phyloP scores from a whole-genome alignment of 1,284 basidiomycete genomes.

The Boletus mariae region DNA sequence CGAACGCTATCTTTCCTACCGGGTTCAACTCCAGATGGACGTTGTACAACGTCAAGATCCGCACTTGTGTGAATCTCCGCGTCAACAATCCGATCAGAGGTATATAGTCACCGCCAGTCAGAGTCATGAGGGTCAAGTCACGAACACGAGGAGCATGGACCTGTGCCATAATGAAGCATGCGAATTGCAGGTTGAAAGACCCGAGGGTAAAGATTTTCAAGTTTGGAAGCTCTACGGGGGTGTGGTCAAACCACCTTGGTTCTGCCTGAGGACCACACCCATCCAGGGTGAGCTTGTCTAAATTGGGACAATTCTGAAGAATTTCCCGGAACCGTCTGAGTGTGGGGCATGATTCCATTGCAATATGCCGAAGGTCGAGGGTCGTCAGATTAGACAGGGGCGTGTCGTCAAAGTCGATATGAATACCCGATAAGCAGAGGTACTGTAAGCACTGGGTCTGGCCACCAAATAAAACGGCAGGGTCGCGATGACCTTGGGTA shows the following conservation, averaged over 20 bases:
- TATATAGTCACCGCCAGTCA: conserved; percentile 47
- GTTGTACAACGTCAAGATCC: conserved; percentile 47
- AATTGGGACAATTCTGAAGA: conserved; percentile 42
- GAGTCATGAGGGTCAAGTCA: conserved; percentile 51
- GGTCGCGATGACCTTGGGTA: conserved; percentile 31
- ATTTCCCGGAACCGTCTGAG: conserved; percentile 49
- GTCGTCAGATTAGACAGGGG: conserved; percentile 48
- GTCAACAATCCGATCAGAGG: conserved; percentile 43
- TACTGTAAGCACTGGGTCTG: conserved; percentile 41
- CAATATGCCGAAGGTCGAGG: conserved; percentile 58
- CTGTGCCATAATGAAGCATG: conserved; percentile 41
- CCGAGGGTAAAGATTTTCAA: conserved; percentile 52
- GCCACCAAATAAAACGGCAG: conserved; percentile 46
- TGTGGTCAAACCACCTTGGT: conserved; percentile 19
- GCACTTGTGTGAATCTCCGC: conserved; percentile 44
- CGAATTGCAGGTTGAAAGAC: conserved; percentile 47
- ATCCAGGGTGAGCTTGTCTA: conserved; percentile 54
- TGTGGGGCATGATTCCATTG: conserved; percentile 45
- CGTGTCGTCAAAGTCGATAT: conserved; percentile 51
- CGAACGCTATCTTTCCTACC: conserved; percentile 12
- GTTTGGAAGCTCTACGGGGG: conserved; percentile 42
- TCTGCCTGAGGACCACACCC: conserved; percentile 50
- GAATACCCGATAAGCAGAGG: conserved; percentile 52
- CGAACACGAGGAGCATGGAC: conserved; percentile 50
- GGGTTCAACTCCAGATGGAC: conserved; percentile 34